phyloP scores from a whole-genome alignment of 1,139 yeast species.

The Lodderomyces orthopsilosis region DNA sequence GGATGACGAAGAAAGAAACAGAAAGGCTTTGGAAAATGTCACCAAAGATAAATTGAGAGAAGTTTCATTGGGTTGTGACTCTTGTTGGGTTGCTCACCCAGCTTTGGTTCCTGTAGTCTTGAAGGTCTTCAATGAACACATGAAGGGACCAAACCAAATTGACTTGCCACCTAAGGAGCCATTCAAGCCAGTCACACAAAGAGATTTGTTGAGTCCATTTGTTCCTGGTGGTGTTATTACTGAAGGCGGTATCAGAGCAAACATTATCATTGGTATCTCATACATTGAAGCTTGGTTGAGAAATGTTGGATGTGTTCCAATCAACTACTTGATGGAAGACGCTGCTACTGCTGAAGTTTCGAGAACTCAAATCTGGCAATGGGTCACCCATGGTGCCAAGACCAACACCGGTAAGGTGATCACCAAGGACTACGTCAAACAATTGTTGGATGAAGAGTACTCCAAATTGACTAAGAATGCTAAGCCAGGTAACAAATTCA shows the following conservation, averaged over 20 bases:
- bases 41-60: constrained; percentile 73
- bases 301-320: constrained; percentile 78
- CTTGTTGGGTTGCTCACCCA: constrained; percentile 84
- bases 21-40: constrained; percentile 67
- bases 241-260: constrained; percentile 71
- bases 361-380: constrained; percentile 78
- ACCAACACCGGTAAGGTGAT: constrained; percentile 60
- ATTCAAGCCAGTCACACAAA: constrained; percentile 48
- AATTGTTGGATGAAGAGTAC: constrained; percentile 61
- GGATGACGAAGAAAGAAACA: constrained; percentile 61
- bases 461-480: constrained; percentile 50
- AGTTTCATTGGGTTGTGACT: constrained; percentile 73
- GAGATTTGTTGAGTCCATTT: constrained; percentile 67
- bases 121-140: constrained; percentile 73
- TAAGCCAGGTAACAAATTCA: constrained; percentile 54
- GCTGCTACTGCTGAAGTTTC: constrained; percentile 89
- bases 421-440: constrained; percentile 54
- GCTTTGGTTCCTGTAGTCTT: constrained; percentile 74
- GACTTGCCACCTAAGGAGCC: constrained; percentile 53
- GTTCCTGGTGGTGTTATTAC: constrained; percentile 66
- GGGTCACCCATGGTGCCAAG: constrained; percentile 72
- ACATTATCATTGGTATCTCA: constrained; percentile 68
- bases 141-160: constrained; percentile 85
- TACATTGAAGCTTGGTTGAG: constrained; percentile 85
- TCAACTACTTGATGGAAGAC: constrained; percentile 81